Evolutionary conservation across 805 yeast species (phyloP).

Genomic region (Wickerhamomyces rabaulensis): DNA sequence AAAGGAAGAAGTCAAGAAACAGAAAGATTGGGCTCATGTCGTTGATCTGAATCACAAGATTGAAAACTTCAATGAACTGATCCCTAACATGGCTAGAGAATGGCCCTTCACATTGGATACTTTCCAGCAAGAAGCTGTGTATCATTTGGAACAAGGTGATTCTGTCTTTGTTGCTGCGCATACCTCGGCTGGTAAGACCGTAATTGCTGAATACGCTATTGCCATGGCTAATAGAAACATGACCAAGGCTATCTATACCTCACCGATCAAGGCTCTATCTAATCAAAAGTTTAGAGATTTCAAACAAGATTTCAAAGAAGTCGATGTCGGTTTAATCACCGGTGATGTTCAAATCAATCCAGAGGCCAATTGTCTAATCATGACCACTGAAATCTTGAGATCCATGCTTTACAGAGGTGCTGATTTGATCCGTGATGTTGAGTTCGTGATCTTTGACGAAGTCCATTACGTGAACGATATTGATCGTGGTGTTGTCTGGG

Average conservation of each 20-base stretch:
- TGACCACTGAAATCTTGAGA: constrained; percentile 96
- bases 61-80: constrained; percentile 79
- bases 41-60: constrained; percentile 82
- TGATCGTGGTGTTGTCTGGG: constrained; percentile 99
- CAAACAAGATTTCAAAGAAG: constrained; percentile 68
- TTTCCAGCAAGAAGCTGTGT: constrained; percentile 95
- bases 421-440: constrained; percentile 93
- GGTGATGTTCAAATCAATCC: constrained; percentile 98
- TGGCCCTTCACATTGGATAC: constrained; percentile 96
- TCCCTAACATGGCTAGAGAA: constrained; percentile 87
- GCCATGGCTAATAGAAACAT: constrained; percentile 94
- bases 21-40: constrained; percentile 87
- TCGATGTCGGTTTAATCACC: constrained; percentile 90
- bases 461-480: constrained; percentile 97
- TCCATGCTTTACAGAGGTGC: constrained; percentile 97
- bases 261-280: constrained; percentile 88
- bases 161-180: constrained; percentile 99
- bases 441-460: constrained; percentile 95
- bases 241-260: constrained; percentile 95
- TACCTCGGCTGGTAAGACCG: constrained; percentile 98
- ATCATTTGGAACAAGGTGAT: constrained; percentile 95
- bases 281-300: constrained; percentile 90
- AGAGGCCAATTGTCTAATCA: constrained; percentile 90
- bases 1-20: constrained; percentile 26
- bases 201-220: constrained; percentile 96